Percentiles rank a stretch among this genome's conserved stretches.
Conservation (phyloP, 2,329 filamentous ascomycete species). For the Arthrobotrys sinensis region DNA sequence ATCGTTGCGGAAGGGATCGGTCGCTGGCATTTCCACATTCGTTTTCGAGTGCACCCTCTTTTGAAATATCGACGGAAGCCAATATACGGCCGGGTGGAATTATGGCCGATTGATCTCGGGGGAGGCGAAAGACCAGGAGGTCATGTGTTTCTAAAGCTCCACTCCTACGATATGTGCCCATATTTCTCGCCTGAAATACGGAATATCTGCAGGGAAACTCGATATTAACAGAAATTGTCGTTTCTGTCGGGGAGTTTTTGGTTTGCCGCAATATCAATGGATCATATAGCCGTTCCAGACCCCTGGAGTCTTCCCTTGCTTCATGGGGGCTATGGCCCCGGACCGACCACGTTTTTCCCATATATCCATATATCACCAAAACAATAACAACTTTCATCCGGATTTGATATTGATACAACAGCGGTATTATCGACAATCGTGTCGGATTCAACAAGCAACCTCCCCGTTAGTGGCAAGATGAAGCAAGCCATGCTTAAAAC, state of each 20-base stretch:
- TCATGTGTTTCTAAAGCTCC: slow-evolving; percentile 44
- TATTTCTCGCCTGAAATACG: slow-evolving; percentile 30
- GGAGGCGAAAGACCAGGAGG: slow-evolving; percentile 23
- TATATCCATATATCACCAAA: slow-evolving; percentile 6
- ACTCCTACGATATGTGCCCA: slow-evolving; percentile 1
- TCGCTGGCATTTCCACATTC: slow-evolving; percentile 40
- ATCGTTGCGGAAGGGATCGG: slow-evolving; percentile 46
- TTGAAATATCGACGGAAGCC: slow-evolving; percentile 5
- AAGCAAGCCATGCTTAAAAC: slow-evolving; percentile 55
- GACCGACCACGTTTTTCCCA: slow-evolving; percentile 54
- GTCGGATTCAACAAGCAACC: slow-evolving; percentile 47
- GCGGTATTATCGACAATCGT: slow-evolving; percentile 26
- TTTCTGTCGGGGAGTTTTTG: slow-evolving; percentile 49
- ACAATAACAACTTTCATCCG: slow-evolving; percentile 25
- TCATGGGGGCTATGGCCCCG: slow-evolving; percentile 48
- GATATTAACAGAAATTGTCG: slow-evolving; percentile 58
- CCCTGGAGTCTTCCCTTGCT: slow-evolving; percentile 34
- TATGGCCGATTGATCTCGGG: slow-evolving; percentile 37
- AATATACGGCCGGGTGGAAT: slow-evolving; percentile 22
- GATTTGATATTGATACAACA: slow-evolving; percentile 34
- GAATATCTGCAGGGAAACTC: slow-evolving; percentile 46
- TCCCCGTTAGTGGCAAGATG: slow-evolving; percentile 40
- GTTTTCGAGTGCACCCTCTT: slow-evolving; percentile 34
- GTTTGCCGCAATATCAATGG: slow-evolving; percentile 42
- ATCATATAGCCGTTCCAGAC: slow-evolving; percentile 47